Conservation (phyloP, 108 stramenopile genomes). For the Cyclotella choctawhatcheeana region DNA sequence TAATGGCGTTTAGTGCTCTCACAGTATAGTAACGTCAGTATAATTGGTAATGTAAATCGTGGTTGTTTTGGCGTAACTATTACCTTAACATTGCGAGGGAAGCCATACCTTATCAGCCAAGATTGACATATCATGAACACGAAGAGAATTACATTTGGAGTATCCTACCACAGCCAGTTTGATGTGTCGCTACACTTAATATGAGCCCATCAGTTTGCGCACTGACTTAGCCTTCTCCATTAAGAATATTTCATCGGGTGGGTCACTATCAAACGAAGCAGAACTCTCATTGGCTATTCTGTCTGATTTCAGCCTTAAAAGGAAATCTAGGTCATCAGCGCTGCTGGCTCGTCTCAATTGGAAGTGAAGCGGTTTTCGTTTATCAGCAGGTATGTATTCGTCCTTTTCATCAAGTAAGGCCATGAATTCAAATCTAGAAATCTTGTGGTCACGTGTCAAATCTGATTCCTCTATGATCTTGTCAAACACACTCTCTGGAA, state of each 20-base stretch:
- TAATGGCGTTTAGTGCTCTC: no score
- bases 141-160: no score
- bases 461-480: slow-evolving; percentile 57
- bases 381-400: not conserved
- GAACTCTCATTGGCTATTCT: not conserved
- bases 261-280: not conserved
- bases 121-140: no score
- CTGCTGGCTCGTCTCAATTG: slow-evolving; percentile 17
- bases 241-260: slow-evolving; percentile 3
- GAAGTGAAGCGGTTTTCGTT: slow-evolving; percentile 6
- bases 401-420: slow-evolving; percentile 18
- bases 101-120: no score
- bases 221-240: slow-evolving; percentile 32
- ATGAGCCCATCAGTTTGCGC: slow-evolving; percentile 23
- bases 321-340: slow-evolving; percentile 23
- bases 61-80: no score
- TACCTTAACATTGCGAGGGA: no score
- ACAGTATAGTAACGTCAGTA: no score
- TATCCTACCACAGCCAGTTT: no score
- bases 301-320: not conserved
- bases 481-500: slow-evolving; percentile 46
- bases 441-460: slow-evolving; percentile 42
- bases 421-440: slow-evolving; percentile 29
- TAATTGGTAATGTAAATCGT: no score
- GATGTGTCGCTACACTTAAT: no score